These are phyloP conservation scores for Colletotrichum karsti DNA, from an alignment of 2,329 filamentous ascomycete species.

Conservation along the genomic window DNA sequence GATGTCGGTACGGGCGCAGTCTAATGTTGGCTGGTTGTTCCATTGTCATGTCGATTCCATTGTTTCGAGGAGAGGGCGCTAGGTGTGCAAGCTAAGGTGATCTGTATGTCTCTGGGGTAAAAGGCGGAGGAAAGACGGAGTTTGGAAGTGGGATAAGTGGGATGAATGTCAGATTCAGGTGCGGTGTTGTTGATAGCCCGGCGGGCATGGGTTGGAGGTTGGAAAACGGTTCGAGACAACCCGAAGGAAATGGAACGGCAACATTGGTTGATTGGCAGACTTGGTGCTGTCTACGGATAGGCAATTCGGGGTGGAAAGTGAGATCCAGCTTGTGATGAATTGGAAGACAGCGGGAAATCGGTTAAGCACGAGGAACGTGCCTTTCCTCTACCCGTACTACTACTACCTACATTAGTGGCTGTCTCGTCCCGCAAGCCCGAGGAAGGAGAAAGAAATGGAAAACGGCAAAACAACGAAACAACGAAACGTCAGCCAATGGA, in stretches of 20 bases:
- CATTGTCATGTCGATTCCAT: neutral
- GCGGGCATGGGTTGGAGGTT: neutral
- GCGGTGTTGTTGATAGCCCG: neutral
- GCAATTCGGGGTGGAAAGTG: no score
- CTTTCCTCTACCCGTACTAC: no score
- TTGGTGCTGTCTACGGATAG: no score
- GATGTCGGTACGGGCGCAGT: neutral
- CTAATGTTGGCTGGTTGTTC: neutral
- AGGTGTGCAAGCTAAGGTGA: neutral
- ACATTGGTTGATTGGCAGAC: no score
- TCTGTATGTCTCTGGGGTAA: slow-evolving; percentile 7
- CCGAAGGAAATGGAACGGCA: neutral
- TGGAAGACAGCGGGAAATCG: no score
- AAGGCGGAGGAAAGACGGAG: neutral
- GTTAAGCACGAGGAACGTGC: no score
- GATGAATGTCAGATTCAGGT: neutral
- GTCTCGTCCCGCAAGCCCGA: neutral
- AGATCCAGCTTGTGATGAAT: no score
- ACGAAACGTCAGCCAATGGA: neutral
- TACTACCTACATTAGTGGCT: no score
- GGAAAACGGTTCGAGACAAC: neutral
- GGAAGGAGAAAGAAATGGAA: neutral
- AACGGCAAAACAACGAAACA: neutral
- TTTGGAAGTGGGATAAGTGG: neutral
- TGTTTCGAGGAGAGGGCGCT: neutral